These are phyloP conservation scores for Globisporangium sylvaticum DNA, from an alignment of 352 stramenopile genomes.

Conservation along the genomic window DNA sequence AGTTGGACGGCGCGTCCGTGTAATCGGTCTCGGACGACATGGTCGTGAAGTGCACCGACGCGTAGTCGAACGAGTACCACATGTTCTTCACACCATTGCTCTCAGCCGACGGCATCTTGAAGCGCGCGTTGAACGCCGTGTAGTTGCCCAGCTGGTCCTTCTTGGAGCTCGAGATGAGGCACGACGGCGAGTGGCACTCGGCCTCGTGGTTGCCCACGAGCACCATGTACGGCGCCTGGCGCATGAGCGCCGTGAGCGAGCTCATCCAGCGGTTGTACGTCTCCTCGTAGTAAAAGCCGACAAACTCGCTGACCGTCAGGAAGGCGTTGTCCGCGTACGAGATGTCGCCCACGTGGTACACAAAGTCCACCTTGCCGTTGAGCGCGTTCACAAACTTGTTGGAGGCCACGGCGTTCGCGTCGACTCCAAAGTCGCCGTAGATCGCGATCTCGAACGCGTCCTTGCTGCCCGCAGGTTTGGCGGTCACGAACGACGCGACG, in stretches of 20 bases:
- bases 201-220: slow-evolving; percentile 85
- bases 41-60: slow-evolving; percentile 76
- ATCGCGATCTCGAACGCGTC: slow-evolving; percentile 43
- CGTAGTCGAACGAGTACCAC: slow-evolving; percentile 89
- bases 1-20: slow-evolving; percentile 33
- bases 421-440: slow-evolving; percentile 54
- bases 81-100: slow-evolving; percentile 62
- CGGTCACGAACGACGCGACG: slow-evolving; percentile 33
- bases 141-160: slow-evolving; percentile 73
- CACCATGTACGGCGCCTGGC: slow-evolving; percentile 77
- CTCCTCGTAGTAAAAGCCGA: slow-evolving; percentile 84
- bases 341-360: slow-evolving; percentile 76
- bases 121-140: slow-evolving; percentile 79
- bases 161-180: slow-evolving; percentile 42
- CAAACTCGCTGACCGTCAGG: slow-evolving; percentile 18
- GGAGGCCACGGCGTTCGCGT: slow-evolving; percentile 29
- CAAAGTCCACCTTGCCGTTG: slow-evolving; percentile 37
- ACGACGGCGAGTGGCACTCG: slow-evolving; percentile 76
- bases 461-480: slow-evolving; percentile 19
- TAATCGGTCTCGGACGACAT: slow-evolving; percentile 82
- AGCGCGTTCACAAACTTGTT: slow-evolving; percentile 25
- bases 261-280: slow-evolving; percentile 87
- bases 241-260: slow-evolving; percentile 45
- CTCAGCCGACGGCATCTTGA: slow-evolving; percentile 81
- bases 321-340: slow-evolving; percentile 39